A percentile compares a stretch with the other conserved stretches of the same genome.
phyloP scores from a whole-genome alignment of 345 rosid genomes.

The Linum tenue region DNA sequence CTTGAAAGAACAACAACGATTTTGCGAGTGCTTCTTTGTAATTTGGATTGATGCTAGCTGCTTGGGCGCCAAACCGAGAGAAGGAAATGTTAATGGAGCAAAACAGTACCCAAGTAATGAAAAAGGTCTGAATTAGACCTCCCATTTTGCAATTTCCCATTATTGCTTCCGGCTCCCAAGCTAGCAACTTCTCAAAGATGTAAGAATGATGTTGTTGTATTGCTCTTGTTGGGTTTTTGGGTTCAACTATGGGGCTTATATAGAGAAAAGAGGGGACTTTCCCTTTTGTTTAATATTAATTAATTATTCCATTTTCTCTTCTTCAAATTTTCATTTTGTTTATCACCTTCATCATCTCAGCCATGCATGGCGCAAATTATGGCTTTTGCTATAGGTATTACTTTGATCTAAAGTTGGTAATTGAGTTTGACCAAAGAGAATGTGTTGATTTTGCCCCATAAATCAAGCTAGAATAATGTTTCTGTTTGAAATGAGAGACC shows the following conservation, averaged over 20 bases:
- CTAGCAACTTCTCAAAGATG: too few species aligned
- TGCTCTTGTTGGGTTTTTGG: too few species aligned
- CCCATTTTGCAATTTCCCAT: too few species aligned
- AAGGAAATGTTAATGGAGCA: background rate
- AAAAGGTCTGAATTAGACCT: background rate
- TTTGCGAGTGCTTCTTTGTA: conserved; percentile 73
- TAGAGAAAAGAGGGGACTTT: background rate
- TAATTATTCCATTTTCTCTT: background rate
- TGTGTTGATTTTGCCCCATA: too few species aligned
- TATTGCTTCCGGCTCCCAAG: too few species aligned
- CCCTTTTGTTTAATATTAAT: too few species aligned
- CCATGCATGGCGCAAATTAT: background rate
- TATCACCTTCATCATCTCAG: background rate
- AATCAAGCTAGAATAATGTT: too few species aligned
- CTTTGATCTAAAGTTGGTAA: background rate
- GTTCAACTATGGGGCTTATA: too few species aligned
- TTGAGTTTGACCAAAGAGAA: too few species aligned
- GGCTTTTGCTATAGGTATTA: background rate
- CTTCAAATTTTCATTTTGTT: background rate
- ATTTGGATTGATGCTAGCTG: conserved; percentile 39
- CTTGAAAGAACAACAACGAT: conserved; percentile 79
- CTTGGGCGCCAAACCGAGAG: background rate
- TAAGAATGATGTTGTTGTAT: too few species aligned
- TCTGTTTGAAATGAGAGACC: too few species aligned
- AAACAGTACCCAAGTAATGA: background rate